phyloP scores from a whole-genome alignment of 768 basidiomycete species.

The Trametes cinnabarina region DNA sequence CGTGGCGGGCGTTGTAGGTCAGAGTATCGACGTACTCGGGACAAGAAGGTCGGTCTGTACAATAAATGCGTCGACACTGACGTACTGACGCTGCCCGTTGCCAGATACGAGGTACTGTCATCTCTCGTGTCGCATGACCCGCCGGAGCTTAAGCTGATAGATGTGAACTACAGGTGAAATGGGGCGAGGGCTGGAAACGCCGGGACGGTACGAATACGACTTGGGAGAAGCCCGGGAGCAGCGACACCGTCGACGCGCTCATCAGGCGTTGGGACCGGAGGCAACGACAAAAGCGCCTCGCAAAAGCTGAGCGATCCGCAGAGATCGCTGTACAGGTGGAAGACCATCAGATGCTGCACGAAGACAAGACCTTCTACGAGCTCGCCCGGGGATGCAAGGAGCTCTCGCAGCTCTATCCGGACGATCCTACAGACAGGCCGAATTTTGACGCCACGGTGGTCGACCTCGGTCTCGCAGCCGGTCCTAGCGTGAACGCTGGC shows the following conservation, averaged over 20 bases:
- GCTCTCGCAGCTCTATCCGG: constrained; percentile 1
- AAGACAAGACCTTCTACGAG: constrained; percentile 28
- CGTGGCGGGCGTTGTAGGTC: constrained; percentile 18
- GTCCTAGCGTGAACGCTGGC: not conserved
- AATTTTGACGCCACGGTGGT: constrained; percentile 3
- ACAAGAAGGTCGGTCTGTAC: constrained; percentile 6
- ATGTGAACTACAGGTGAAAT: constrained; percentile 49
- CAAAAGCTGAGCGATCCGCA: constrained; percentile 31
- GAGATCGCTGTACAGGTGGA: constrained; percentile 42
- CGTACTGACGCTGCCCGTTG: not conserved
- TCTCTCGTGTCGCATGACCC: too few relatives aligned
- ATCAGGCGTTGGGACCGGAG: constrained; percentile 35
- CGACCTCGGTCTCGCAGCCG: not conserved
- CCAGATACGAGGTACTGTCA: constrained; percentile 17
- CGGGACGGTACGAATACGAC: constrained; percentile 53
- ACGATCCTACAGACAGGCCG: not conserved
- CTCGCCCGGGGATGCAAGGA: constrained; percentile 12
- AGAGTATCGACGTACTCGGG: constrained; percentile 17
- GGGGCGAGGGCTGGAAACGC: constrained; percentile 49
- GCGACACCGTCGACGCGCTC: constrained; percentile 19
- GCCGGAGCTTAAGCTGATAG: too few relatives aligned
- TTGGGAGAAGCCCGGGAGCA: constrained; percentile 39
- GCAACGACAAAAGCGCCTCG: constrained; percentile 32
- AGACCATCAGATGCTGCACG: constrained; percentile 38
- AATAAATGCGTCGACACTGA: not conserved